A percentile compares a stretch with the other conserved stretches of the same genome.
Conservation (phyloP, 2,329 filamentous ascomycete genomes). For the Simplicillium sp. region DNA sequence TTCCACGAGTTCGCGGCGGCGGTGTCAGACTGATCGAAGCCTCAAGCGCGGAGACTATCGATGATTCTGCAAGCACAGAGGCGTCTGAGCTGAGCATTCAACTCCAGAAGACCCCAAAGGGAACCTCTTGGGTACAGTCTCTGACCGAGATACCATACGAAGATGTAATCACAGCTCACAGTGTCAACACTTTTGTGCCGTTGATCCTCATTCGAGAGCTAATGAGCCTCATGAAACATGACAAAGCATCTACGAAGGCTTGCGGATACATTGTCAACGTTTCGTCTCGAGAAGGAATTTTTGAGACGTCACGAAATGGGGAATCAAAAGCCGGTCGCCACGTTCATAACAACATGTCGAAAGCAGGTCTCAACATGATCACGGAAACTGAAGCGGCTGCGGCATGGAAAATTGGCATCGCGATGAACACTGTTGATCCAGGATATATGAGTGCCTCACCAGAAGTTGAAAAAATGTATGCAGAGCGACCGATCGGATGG, state of each 20-base stretch:
- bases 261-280: conserved; percentile 20
- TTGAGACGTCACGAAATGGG: conserved; percentile 13
- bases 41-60: not conserved
- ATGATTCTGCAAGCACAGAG: not conserved
- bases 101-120: not conserved
- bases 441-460: conserved; percentile 27
- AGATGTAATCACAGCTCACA: conserved; percentile 25
- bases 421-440: conserved; percentile 27
- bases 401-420: conserved; percentile 20
- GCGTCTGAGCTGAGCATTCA: not conserved
- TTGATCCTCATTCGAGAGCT: conserved; percentile 26
- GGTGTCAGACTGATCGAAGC: no score
- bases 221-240: conserved; percentile 16
- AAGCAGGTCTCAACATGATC: conserved; percentile 29
- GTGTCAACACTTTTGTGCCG: conserved; percentile 25
- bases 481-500: conserved; percentile 23
- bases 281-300: conserved; percentile 25
- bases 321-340: conserved; percentile 19
- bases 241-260: not conserved
- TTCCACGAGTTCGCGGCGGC: not conserved
- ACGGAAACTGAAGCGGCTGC: conserved; percentile 23
- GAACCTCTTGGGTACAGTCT: conserved; percentile 20
- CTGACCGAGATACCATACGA: conserved; percentile 26
- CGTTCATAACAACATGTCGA: conserved; percentile 29
- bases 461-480: conserved; percentile 15